Conservation (phyloP, 176 grass and related monocot genomes). For the Triticum urartu region DNA sequence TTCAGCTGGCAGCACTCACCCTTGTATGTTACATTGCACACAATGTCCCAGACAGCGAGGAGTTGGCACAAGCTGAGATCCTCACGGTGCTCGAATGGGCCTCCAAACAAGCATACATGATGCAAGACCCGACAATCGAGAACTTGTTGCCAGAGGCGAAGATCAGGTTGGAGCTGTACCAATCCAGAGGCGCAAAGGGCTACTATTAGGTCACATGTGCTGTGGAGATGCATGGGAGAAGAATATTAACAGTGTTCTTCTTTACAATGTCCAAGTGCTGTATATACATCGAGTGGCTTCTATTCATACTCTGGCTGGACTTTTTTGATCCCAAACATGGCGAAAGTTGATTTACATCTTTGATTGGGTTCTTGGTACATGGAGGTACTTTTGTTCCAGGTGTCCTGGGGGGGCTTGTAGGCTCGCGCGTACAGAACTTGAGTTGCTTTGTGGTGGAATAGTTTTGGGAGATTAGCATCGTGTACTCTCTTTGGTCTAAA, state of each 20-base stretch:
- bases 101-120: constrained; percentile 80
- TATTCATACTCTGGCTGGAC: constrained; percentile 40
- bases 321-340: constrained; percentile 44
- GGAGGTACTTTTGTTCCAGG: constrained; percentile 43
- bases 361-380: constrained; percentile 38
- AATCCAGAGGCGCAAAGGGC: constrained; percentile 74
- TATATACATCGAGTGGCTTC: constrained; percentile 42
- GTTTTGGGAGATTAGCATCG: constrained; percentile 50
- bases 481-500: constrained; percentile 41
- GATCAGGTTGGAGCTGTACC: constrained; percentile 87
- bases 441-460: constrained; percentile 49
- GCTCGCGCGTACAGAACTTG: constrained; percentile 40
- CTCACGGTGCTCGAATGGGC: constrained; percentile 90
- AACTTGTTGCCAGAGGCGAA: constrained; percentile 83
- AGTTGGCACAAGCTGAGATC: constrained; percentile 80
- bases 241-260: constrained; percentile 40
- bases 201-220: constrained; percentile 61
- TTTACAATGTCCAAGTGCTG: constrained; percentile 41
- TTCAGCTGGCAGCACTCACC: constrained; percentile 76
- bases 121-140: constrained; percentile 69
- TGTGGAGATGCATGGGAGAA: constrained; percentile 30
- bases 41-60: constrained; percentile 93
- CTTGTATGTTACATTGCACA: constrained; percentile 76
- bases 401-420: constrained; percentile 26
- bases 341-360: constrained; percentile 21